Base-by-base conservation (phyloP, 2,329 filamentous ascomycete genomes). In the Botrytis medusae region DNA sequence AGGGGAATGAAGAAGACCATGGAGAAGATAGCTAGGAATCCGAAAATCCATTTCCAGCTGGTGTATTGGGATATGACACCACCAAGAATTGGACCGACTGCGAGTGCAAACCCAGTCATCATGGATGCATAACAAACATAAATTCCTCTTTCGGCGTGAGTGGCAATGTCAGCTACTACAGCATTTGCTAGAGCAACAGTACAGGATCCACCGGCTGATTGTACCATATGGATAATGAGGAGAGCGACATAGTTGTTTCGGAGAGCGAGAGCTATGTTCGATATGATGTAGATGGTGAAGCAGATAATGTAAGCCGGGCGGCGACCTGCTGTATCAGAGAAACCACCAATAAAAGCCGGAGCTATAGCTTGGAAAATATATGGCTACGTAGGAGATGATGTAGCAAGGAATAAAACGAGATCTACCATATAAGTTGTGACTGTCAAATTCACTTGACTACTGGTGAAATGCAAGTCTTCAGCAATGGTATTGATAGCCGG, bases 81-180 rank as follows among this genome's bases (percentile, higher is more conserved):
- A n/a, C 79, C 78, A 18, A 80, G 60, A 18, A 79, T 74, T 2
- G 78, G 78, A 18, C 75, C 77, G 29, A 78, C 51, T 34, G 74
- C 72, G 0, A 75, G 74, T 20, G 82, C 86, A 1, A 91, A 78
- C 0, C 89, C 84, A 0, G 76, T 89, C 89, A 54, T 85, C 82
- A 3, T 89, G 46, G 86, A 87, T 29, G 89, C 87, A 75, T 89
- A 86, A 60, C 88, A 91, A 82, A 94, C 90, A 78, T 92, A 94
- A 69, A 86, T 89, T 74, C 91, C 78, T 61, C 78, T 83, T 78
- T 93, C 90, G 0, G 86, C 86, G 2, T 87, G 86, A 0, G 89
- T 91, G 18, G 87, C 84, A 10, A 91, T 83, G 78, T 93, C 91
- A 0, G 88, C 88, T 1, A 92, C 85, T 0, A 92, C 86, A 0